Evolutionary conservation across 2,329 filamentous ascomycete species (phyloP), one percentile per base, ranked within the genome.

Genomic region (Fusarium sororula): DNA sequence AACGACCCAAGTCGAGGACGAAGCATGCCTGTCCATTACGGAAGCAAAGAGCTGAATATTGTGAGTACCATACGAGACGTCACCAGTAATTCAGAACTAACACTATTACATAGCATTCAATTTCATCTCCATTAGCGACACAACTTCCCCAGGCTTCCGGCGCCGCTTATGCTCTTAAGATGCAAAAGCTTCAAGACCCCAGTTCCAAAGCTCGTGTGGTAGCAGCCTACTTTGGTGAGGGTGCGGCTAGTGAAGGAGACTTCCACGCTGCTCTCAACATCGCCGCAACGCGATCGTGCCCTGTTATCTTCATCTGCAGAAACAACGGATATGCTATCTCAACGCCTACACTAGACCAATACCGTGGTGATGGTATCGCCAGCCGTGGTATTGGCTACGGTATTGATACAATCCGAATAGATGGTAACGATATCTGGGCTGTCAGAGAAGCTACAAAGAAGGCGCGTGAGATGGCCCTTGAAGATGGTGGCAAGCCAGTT

Each of bases 21-120:
- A 72, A 98, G 98, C 79, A 99, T 99, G 96, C 96, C 96, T 2
- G 94, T 98, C 20, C 96, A 99, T 83, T 99, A 98, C 79, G 95
- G 95, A 53, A 95, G 93, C 81, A 90, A 88, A 65, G 91, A 94
- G 73, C 86, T 97, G 65, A 94, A 98, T 77, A 95, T 98, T 79
- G 93, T 95, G 81, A 81, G 90, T 85, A 26, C 3, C 11, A 10
- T 24, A 5, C 24, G 26, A n/a, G 37, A 7, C 24, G n/a, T n/a
- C 28, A 28, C n/a, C 28, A 35, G 22, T 5, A 28, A n/a, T 11
- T 32, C 32, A 28, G 18, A 12, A 37, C 69, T 77, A 45, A 77
- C 63, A 26, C 26, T 50, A 44, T 26, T 18, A 17, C 4, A 32
- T 62, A 93, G 91, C 94, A 97, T 82, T 95, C 95, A 10, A 93